These are phyloP conservation scores for Hanseniaspora guilliermondii DNA, from an alignment of 805 yeast species.

Conservation along the genomic window DNA sequence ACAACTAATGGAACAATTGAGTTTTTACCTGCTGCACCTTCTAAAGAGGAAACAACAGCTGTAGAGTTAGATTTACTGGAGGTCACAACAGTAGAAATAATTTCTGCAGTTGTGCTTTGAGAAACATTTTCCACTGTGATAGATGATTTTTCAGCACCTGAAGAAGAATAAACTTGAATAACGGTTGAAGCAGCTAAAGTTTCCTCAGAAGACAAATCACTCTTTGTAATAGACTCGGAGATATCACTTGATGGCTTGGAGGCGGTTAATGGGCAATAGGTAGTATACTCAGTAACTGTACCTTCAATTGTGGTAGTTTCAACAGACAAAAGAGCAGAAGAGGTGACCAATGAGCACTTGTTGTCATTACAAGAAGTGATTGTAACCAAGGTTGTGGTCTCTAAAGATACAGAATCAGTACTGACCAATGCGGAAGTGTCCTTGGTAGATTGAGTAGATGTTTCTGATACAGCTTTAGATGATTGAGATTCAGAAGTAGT, in stretches of 20 bases:
- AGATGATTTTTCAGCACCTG: background rate
- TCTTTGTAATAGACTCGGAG: background rate
- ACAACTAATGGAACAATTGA: slow-evolving; percentile 38
- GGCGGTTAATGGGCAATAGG: slow-evolving; percentile 26
- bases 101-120: background rate
- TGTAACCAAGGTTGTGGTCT: slow-evolving; percentile 27
- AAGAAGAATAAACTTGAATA: slow-evolving; percentile 8
- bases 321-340: slow-evolving; percentile 28
- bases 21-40: slow-evolving; percentile 35
- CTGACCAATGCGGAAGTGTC: slow-evolving; percentile 19
- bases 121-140: background rate
- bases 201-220: background rate
- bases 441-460: slow-evolving; percentile 23
- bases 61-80: background rate
- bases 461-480: background rate
- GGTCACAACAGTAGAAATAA: background rate
- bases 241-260: too few species aligned
- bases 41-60: background rate
- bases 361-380: slow-evolving; percentile 28
- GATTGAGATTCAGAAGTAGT: background rate
- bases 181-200: slow-evolving; percentile 14
- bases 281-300: slow-evolving; percentile 29
- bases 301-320: slow-evolving; percentile 28
- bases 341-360: slow-evolving; percentile 25
- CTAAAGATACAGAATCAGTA: slow-evolving; percentile 18